These are phyloP conservation scores for Clonostachys solani DNA, from an alignment of 2,329 filamentous ascomycete species.

Conservation along the genomic window DNA sequence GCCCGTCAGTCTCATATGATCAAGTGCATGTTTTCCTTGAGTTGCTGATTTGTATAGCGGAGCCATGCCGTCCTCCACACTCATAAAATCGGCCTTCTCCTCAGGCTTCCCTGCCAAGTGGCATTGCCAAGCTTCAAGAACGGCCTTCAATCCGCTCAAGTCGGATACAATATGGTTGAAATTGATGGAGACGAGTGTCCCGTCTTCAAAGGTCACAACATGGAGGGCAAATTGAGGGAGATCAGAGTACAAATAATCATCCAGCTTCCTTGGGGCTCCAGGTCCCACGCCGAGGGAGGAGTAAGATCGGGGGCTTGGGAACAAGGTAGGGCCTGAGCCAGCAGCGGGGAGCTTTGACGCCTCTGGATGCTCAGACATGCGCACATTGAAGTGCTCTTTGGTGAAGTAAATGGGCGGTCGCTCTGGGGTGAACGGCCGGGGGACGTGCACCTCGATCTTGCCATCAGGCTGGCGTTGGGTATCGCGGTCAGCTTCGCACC, in stretches of 20 bases:
- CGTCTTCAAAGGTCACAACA: conserved; percentile 40
- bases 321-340: neutral
- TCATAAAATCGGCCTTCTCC: conserved; percentile 26
- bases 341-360: conserved; percentile 8
- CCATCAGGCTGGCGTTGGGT: conserved; percentile 2
- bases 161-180: conserved; percentile 44
- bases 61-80: conserved; percentile 7
- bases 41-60: neutral
- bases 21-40: neutral
- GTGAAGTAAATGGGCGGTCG: conserved; percentile 32
- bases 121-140: conserved; percentile 39
- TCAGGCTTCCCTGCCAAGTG: conserved; percentile 34
- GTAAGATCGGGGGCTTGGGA: neutral
- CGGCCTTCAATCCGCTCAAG: conserved; percentile 30
- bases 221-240: conserved; percentile 39
- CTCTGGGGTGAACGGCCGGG: conserved; percentile 14
- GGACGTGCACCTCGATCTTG: conserved; percentile 22
- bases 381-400: conserved; percentile 22
- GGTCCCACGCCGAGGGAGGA: neutral
- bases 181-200: conserved; percentile 38
- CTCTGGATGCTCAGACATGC: conserved; percentile 30
- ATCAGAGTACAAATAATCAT: conserved; percentile 33
- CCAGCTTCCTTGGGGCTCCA: conserved; percentile 14
- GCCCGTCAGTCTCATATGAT: neutral
- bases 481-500: neutral